Evolutionary conservation across 768 basidiomycete genomes (phyloP), one percentile per base, ranked within the genome.

Genomic region (Leucosporidium yakuticum): DNA sequence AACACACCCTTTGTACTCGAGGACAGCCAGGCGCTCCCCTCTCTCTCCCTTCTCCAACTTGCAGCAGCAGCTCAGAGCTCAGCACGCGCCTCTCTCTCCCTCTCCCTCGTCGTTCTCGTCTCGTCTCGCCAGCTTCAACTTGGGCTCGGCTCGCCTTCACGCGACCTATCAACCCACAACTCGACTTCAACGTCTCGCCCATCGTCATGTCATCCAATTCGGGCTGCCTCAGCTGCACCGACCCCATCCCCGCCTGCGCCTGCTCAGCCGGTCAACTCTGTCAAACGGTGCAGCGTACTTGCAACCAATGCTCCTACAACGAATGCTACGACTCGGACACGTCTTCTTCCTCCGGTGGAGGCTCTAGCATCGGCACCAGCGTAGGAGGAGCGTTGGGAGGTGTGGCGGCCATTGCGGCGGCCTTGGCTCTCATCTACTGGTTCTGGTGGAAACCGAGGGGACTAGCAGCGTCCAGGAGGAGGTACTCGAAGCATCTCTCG

Each of bases 391-490:
- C 76, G 0, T 57, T 76, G 19, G 76, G 76, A 6, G 74, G 74
- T 7, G 69, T 74, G 14, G 29, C 71, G 23, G 76, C 70, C 14
- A 69, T 74, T 20, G 62, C 70, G 4, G 64, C 57, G 27, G 34
- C 74, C 23, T 62, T 73, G 51, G 67, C 55, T 4, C 53, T 61
- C 9, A 48, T 73, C 27, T 75, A 73, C 62, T 75, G 68, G 64
- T 73, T 76, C 60, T 76, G 76, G 76, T 74, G 74, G 73, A 65
- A 65, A 32, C 69, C 69, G 4, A 51, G 60, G 32, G 73, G 69
- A 1, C 57, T 73, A 23, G 68, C 62, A 12, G 56, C 58, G 51
- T 67, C 65, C 27, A 47, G 66, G 56, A 59, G 55, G n/a, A 50
- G 65, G 34, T 73, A 73, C 59, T 64, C 65, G 32, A 58, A 61